phyloP scores from a whole-genome alignment of 1,284 basidiomycete genomes.

The Tranzscheliella williamsii region DNA sequence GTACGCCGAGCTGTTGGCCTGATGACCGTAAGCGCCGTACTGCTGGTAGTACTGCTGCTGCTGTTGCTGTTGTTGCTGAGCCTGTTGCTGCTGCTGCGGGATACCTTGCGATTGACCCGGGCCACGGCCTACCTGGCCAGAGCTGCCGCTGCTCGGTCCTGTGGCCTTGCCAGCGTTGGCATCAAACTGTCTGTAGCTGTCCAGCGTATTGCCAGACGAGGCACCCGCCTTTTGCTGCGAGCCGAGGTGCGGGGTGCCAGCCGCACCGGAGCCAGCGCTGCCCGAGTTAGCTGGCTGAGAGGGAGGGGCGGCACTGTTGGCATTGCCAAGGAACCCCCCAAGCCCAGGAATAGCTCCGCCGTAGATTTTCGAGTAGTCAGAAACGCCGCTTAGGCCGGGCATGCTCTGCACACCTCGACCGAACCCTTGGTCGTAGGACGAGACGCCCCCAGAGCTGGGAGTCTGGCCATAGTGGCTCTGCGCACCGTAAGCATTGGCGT shows the following conservation, averaged over 20 bases:
- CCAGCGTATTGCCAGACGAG: conserved; percentile 32
- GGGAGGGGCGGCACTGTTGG: conserved; percentile 28
- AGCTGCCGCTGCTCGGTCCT: conserved; percentile 11
- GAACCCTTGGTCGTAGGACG: conserved; percentile 56
- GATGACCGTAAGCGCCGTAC: conserved; percentile 53
- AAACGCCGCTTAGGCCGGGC: conserved; percentile 35
- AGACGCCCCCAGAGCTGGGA: conserved; percentile 25
- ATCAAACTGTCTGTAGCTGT: conserved; percentile 42
- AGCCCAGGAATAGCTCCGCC: conserved; percentile 46
- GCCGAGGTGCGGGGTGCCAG: conserved; percentile 37
- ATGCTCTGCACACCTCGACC: conserved; percentile 35
- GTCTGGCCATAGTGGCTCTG: conserved; percentile 49
- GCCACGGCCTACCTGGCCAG: conserved; percentile 26
- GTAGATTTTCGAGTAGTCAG: conserved; percentile 57
- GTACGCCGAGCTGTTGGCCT: conserved; percentile 49
- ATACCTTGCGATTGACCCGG: conserved; percentile 12
- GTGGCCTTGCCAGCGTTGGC: conserved; percentile 32
- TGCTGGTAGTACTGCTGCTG: conserved; percentile 58
- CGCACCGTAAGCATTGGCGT: conserved; percentile 41
- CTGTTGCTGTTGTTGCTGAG: conserved; percentile 48
- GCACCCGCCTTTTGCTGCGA: conserved; percentile 41
- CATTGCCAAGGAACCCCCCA: conserved; percentile 42
- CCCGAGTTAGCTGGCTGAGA: conserved; percentile 31
- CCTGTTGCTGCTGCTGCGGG: conserved; percentile 37
- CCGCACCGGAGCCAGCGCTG: conserved; percentile 7